These are phyloP conservation scores for Coemansia sp. DNA, from an alignment of 192 early-diverging fungal species.

Conservation along the genomic window DNA sequence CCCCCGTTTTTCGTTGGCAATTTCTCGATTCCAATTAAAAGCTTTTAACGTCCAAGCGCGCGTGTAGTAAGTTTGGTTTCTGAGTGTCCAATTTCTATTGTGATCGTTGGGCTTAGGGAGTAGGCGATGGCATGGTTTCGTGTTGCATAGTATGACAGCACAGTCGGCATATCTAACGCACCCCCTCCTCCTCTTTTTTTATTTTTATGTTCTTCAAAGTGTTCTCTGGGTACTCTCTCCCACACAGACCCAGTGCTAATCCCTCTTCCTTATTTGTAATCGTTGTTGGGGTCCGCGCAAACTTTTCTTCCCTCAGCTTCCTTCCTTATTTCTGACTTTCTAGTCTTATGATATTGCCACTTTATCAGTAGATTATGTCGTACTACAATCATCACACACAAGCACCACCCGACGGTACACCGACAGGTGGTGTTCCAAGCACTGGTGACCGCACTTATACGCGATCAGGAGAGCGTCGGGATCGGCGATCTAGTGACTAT, in stretches of 20 bases:
- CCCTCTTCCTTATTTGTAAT: neutral
- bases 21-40: neutral
- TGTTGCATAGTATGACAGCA: no score
- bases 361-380: neutral
- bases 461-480: constrained; percentile 17
- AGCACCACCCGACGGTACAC: neutral
- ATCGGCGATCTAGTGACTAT: constrained; percentile 37
- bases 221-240: no score
- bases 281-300: neutral
- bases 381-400: constrained; percentile 17
- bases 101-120: neutral
- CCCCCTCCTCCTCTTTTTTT: neutral
- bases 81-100: neutral
- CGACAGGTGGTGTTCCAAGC: neutral
- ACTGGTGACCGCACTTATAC: neutral
- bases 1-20: neutral
- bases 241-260: neutral
- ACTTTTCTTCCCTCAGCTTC: neutral
- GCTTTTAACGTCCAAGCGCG: neutral
- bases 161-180: neutral
- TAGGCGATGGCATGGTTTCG: neutral
- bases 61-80: constrained; percentile 2
- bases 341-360: neutral
- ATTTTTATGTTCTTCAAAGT: neutral
- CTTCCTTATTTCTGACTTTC: neutral